Conservation (phyloP, 2,329 filamentous ascomycete species). For the Aureobasidium musti region DNA sequence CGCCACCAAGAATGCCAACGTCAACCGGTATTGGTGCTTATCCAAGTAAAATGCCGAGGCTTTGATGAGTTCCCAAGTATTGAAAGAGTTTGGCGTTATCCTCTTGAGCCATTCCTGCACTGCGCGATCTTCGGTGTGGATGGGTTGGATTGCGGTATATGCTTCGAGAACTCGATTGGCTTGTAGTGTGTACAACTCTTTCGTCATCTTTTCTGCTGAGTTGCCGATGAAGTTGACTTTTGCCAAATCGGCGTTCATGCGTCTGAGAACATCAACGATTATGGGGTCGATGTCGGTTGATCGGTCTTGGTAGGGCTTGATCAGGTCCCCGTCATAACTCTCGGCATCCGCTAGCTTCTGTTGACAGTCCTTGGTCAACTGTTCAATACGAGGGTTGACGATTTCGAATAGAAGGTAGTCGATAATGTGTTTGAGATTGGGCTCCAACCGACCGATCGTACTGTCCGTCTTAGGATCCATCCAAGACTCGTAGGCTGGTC, state of each 20-base stretch:
- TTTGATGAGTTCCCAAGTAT: constrained; percentile 50
- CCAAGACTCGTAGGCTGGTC: constrained; percentile 41
- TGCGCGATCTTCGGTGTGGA: constrained; percentile 27
- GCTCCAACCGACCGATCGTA: background rate
- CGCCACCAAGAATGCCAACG: constrained; percentile 46
- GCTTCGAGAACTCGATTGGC: background rate
- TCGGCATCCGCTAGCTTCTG: background rate
- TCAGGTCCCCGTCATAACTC: constrained; percentile 10
- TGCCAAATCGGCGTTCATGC: background rate
- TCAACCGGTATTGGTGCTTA: constrained; percentile 34
- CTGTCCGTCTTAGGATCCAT: constrained; percentile 32
- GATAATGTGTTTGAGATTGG: constrained; percentile 54
- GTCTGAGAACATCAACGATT: background rate
- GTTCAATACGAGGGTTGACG: constrained; percentile 34
- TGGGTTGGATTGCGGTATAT: constrained; percentile 34
- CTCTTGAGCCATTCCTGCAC: constrained; percentile 34
- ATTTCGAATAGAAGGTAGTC: constrained; percentile 55
- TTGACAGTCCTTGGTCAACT: constrained; percentile 31
- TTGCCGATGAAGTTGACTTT: background rate
- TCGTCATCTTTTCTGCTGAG: constrained; percentile 3
- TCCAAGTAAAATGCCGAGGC: constrained; percentile 48
- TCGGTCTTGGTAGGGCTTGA: background rate
- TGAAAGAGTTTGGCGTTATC: constrained; percentile 32
- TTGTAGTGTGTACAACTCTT: background rate
- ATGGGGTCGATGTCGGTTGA: background rate